Evolutionary conservation across 2,329 filamentous ascomycete species (phyloP), one percentile per base, ranked within the genome.

Genomic region (Aspergillus sp.): DNA sequence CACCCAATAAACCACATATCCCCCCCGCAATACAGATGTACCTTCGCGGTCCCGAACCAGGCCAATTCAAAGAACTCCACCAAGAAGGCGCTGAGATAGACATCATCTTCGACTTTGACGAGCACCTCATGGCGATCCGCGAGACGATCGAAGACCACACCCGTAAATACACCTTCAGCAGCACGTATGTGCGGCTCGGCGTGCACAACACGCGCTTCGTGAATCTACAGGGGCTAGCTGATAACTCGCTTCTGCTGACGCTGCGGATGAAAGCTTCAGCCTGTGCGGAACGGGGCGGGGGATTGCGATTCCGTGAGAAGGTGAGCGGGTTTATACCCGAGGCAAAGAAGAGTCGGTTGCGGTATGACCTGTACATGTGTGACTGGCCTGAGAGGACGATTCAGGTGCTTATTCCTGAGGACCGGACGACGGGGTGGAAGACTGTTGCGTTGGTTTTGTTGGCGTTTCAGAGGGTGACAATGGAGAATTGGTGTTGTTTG

Each of bases 391-490:
- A 59, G 11, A 52, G 52, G 31, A 42, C 39, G 2, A 37, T 64
- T 9, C 53, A 56, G 38, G 28, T 65, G 6, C 48, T 47, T 5
- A 38, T 64, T 4, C 61, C 61, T 0, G 50, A 45, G 27, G 42
- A 48, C 13, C 45, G 57, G 11, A 49, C 56, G 29, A 46, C 46
- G 10, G 48, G 51, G 3, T 62, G 57, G 59, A 58, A 53, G 44
- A 62, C 59, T 0, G 55, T 56, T n/a, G 55, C 57, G 1, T 41
- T 63, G 27, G 54, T 62, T n/a, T 39, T 60, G 31, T 48, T 42
- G 42, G 60, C 59, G 0, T 63, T 60, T 26, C 45, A 52, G 9
- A 47, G 49, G 26, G 57, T 64, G 26, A 46, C 51, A 1, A 28
- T 40, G 4, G 46, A 46, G 5, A 53, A 53, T 10, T 58, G 54